phyloP scores from a whole-genome alignment of 2,329 filamentous ascomycete species.

The Herpotrichia juniperi region DNA sequence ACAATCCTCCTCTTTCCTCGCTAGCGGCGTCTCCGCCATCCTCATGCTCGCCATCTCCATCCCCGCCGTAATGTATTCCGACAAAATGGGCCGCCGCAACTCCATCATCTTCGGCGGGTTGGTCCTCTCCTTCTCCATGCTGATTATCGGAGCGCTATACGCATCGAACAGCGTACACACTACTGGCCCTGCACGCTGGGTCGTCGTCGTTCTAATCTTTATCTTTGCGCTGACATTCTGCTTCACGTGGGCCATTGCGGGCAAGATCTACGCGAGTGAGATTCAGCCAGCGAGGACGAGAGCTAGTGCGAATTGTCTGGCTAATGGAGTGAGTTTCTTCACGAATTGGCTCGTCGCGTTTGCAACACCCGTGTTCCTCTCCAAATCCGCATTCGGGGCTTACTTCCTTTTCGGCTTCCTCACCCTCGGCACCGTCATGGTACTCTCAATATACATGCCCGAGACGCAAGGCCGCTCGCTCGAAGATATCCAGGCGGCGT shows the following conservation, averaged over 20 bases:
- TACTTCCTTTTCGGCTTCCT: slow-evolving; percentile 43
- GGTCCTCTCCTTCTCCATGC: slow-evolving; percentile 55
- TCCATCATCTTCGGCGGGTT: slow-evolving; percentile 61
- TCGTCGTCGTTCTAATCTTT: slow-evolving; percentile 59
- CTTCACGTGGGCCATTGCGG: slow-evolving; percentile 59
- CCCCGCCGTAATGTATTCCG: slow-evolving; percentile 60
- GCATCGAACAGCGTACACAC: slow-evolving; percentile 52
- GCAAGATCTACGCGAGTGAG: slow-evolving; percentile 64
- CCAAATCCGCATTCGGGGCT: slow-evolving; percentile 40
- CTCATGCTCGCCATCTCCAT: slow-evolving; percentile 63
- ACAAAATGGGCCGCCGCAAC: slow-evolving; percentile 62
- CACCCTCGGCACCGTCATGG: slow-evolving; percentile 24
- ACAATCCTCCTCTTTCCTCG: slow-evolving; percentile 61
- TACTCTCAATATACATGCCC: slow-evolving; percentile 53
- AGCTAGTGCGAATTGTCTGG: slow-evolving; percentile 53
- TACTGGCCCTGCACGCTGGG: slow-evolving; percentile 53
- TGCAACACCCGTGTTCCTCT: slow-evolving; percentile 58
- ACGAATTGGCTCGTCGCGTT: slow-evolving; percentile 40
- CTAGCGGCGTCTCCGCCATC: slow-evolving; percentile 64
- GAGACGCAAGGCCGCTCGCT: slow-evolving; percentile 57
- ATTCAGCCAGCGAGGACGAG: slow-evolving; percentile 63
- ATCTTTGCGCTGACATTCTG: slow-evolving; percentile 56
- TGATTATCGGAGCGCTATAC: slow-evolving; percentile 61
- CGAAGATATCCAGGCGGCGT: slow-evolving; percentile 58
- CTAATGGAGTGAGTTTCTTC: slow-evolving; percentile 47